phyloP scores from a whole-genome alignment of 192 early-diverging fungal genomes.

The Coemansia asiatica region DNA sequence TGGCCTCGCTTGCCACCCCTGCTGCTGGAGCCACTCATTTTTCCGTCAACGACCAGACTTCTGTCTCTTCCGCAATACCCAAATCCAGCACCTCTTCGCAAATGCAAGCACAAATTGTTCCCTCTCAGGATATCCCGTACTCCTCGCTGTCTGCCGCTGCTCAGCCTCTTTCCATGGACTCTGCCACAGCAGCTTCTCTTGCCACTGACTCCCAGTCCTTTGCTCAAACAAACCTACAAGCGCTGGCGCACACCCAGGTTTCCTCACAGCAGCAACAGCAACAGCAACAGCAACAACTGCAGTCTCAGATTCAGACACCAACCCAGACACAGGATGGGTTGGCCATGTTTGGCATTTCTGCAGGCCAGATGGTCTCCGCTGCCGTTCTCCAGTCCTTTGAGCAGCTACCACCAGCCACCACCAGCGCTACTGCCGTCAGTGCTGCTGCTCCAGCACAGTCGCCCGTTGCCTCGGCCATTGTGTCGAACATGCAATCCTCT shows the following conservation, averaged over 20 bases:
- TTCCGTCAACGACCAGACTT: constrained; percentile 1
- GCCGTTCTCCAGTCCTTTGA: constrained; percentile 3
- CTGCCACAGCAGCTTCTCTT: background rate
- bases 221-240: background rate
- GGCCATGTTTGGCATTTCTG: background rate
- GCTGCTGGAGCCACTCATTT: constrained; percentile 8
- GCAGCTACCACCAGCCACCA: background rate
- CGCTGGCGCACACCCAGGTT: constrained; percentile 3
- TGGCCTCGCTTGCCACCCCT: constrained; percentile 5
- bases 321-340: background rate
- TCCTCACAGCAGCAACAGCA: background rate
- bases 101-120: background rate
- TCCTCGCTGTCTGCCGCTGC: background rate
- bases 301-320: background rate
- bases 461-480: background rate
- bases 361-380: constrained; percentile 1
- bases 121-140: background rate
- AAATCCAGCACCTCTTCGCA: background rate
- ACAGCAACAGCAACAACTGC: background rate
- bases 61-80: background rate
- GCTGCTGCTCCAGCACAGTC: background rate
- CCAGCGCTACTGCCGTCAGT: background rate
- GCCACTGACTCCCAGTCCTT: background rate
- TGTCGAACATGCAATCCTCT: background rate
- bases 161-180: too few species aligned